Evolutionary conservation across 108 stramenopile genomes (phyloP).

Genomic region (Chaetoceros muelleri): DNA sequence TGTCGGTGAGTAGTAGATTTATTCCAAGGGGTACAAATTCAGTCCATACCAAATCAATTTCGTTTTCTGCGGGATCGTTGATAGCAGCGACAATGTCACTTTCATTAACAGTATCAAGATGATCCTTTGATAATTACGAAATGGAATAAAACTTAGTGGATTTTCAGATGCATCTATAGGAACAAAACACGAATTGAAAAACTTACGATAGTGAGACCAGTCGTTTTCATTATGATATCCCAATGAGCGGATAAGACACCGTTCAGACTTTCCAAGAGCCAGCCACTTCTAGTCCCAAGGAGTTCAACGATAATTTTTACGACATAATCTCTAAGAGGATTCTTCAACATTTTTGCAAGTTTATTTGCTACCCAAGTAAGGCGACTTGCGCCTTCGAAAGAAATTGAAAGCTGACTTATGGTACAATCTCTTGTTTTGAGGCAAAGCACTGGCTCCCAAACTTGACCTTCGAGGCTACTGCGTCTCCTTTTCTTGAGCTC

Average conservation of each 20-base stretch:
- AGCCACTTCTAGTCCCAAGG: constrained; percentile 60
- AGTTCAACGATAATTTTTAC: constrained; percentile 51
- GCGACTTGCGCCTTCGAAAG: constrained; percentile 65
- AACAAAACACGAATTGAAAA: neutral
- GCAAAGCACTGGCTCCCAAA: constrained; percentile 83
- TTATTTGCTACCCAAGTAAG: constrained; percentile 81
- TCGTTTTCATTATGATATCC: constrained; percentile 70
- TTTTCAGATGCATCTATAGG: too few species aligned
- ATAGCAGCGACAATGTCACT: constrained; percentile 50
- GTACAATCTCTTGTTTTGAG: constrained; percentile 65
- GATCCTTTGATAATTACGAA: constrained; percentile 7
- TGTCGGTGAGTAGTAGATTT: constrained; percentile 77
- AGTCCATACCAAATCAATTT: constrained; percentile 77
- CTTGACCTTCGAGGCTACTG: constrained; percentile 8
- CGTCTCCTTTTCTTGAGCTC: constrained; percentile 56
- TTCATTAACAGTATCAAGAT: constrained; percentile 33
- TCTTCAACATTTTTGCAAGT: constrained; percentile 64
- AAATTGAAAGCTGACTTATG: constrained; percentile 64
- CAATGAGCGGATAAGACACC: constrained; percentile 56
- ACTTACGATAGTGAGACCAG: constrained; percentile 44
- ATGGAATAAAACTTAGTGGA: constrained; percentile 1
- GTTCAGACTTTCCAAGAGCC: constrained; percentile 71
- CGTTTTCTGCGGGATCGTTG: constrained; percentile 24
- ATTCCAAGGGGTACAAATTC: constrained; percentile 77
- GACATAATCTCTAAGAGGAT: constrained; percentile 67